phyloP scores from a whole-genome alignment of 441 rosid genomes.

The Gossypium lobatum region DNA sequence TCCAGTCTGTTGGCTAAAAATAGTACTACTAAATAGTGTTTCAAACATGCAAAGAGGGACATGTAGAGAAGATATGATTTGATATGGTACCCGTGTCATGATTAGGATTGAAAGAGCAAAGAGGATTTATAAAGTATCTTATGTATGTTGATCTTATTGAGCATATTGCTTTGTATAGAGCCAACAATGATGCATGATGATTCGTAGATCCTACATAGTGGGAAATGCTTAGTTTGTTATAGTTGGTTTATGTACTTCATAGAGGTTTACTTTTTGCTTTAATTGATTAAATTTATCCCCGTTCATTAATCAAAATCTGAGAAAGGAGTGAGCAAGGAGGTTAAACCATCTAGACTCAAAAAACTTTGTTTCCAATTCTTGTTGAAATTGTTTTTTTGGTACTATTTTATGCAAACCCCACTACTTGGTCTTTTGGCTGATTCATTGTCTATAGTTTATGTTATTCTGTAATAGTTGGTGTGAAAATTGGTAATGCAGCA shows the following conservation, averaged over 20 bases:
- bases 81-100: background rate
- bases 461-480: background rate
- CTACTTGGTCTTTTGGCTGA: background rate
- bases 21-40: background rate
- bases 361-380: background rate
- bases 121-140: background rate
- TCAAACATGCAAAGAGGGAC: background rate
- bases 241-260: background rate
- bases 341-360: background rate
- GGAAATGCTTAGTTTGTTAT: constrained; percentile 8
- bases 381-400: background rate
- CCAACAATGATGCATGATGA: background rate
- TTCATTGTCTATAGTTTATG: background rate
- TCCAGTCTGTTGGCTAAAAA: background rate
- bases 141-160: background rate
- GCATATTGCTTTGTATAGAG: background rate
- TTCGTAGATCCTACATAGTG: background rate
- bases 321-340: background rate
- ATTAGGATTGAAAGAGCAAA: background rate
- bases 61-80: background rate
- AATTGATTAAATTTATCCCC: background rate
- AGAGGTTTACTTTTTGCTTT: background rate
- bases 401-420: background rate
- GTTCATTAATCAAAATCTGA: background rate
- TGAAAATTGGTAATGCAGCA: background rate